Evolutionary conservation across 495 filamentous ascomycete genomes (phyloP).

Genomic region (Penicillium angulare): DNA sequence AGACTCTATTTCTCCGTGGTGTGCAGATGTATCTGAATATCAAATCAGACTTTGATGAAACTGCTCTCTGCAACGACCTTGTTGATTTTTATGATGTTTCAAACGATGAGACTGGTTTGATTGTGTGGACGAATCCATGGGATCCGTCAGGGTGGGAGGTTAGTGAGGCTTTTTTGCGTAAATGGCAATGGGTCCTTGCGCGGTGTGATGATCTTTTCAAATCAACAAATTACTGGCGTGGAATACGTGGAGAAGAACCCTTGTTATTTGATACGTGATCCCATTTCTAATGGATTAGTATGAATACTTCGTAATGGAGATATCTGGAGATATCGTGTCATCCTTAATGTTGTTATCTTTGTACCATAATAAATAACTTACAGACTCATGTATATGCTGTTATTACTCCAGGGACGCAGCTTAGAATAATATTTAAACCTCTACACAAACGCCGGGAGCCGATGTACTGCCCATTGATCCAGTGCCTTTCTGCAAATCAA

Average conservation of each 20-base stretch:
- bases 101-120: conserved; percentile 21
- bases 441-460: too few relatives aligned
- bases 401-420: too few relatives aligned
- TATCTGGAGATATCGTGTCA: too few relatives aligned
- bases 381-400: too few relatives aligned
- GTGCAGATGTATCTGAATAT: conserved; percentile 17
- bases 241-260: conserved; percentile 11
- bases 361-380: too few relatives aligned
- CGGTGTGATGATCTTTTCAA: conserved; percentile 36
- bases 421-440: too few relatives aligned
- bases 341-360: too few relatives aligned
- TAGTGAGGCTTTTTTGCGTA: conserved; percentile 33
- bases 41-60: conserved; percentile 41
- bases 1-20: conserved; percentile 26
- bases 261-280: too few relatives aligned
- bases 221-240: conserved; percentile 45
- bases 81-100: conserved; percentile 25
- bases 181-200: conserved; percentile 41
- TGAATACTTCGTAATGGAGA: too few relatives aligned
- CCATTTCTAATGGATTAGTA: too few relatives aligned
- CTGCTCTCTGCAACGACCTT: conserved; percentile 30
- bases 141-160: conserved; percentile 42
- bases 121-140: conserved; percentile 49
- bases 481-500: too few relatives aligned
- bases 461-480: too few relatives aligned